Percentiles rank a stretch among this genome's conserved stretches.
These are phyloP conservation scores for Agrocybe pediades DNA, from an alignment of 768 basidiomycete genomes.

Conservation along the genomic window DNA sequence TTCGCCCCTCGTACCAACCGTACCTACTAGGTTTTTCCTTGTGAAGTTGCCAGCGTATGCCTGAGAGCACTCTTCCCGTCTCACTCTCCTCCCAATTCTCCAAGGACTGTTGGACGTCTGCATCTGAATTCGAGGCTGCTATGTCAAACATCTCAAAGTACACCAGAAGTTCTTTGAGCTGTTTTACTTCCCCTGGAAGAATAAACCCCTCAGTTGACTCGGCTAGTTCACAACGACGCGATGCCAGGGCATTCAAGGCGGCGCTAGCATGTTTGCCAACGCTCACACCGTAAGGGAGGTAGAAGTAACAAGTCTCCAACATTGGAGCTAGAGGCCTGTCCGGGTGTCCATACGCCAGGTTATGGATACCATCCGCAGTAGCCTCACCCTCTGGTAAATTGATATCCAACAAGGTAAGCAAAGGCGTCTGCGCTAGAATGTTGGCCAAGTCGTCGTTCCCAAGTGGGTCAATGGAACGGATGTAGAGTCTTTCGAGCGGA, in stretches of 20 bases:
- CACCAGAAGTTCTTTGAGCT: conserved; percentile 5
- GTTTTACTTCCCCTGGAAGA: conserved; percentile 4
- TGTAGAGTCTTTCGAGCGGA: conserved; percentile 16
- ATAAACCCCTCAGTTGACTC: background rate
- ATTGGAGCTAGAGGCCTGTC: conserved; percentile 6
- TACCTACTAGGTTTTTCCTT: conserved; percentile 6
- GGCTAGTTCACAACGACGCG: conserved; percentile 8
- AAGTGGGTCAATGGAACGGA: conserved; percentile 16
- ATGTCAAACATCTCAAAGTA: too few relatives aligned
- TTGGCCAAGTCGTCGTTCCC: conserved; percentile 12
- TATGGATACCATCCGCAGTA: conserved; percentile 10
- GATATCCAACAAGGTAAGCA: conserved; percentile 17
- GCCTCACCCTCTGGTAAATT: conserved; percentile 8
- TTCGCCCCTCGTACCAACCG: background rate
- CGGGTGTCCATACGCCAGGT: conserved; percentile 7
- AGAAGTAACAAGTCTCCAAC: conserved; percentile 14
- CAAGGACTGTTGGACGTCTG: conserved; percentile 8
- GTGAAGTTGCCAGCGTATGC: conserved; percentile 4
- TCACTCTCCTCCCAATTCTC: conserved; percentile 7
- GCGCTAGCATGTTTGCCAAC: background rate
- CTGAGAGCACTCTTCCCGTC: background rate
- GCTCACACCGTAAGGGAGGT: conserved; percentile 5
- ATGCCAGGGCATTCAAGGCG: conserved; percentile 11
- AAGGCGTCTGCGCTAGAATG: conserved; percentile 15
- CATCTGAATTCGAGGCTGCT: background rate